Conservation (phyloP, 768 basidiomycete genomes). For the Leccinum truebloodii region DNA sequence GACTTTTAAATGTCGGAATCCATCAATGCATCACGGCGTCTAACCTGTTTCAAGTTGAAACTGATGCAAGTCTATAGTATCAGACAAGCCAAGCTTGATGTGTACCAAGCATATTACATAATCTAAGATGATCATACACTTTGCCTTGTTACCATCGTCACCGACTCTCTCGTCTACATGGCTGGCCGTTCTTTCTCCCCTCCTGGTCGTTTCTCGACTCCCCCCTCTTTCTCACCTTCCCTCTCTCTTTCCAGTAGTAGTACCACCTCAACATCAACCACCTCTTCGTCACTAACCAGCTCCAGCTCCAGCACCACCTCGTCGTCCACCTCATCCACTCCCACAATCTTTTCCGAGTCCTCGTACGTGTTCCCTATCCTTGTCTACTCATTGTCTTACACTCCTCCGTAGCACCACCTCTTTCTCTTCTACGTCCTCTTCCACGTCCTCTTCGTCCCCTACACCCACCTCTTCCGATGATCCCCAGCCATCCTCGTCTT, state of each 20-base stretch:
- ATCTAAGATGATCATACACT: too few species aligned
- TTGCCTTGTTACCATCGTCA: too few species aligned
- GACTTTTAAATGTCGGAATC: too few species aligned
- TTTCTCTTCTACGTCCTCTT: not conserved
- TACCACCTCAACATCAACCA: not conserved
- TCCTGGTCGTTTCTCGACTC: too few species aligned
- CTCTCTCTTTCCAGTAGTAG: not conserved
- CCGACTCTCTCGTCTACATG: too few species aligned
- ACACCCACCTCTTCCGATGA: not conserved
- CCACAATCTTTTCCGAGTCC: not conserved
- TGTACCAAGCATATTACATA: too few species aligned
- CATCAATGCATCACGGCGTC: too few species aligned
- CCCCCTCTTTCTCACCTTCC: not conserved
- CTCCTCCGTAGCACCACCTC: not conserved
- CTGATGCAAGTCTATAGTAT: too few species aligned
- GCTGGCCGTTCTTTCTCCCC: too few species aligned
- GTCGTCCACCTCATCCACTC: not conserved
- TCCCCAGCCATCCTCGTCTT: constrained; percentile 3
- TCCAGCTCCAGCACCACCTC: not conserved
- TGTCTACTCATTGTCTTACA: not conserved
- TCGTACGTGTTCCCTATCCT: constrained; percentile 10
- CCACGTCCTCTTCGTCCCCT: constrained; percentile 5
- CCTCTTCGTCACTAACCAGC: not conserved
- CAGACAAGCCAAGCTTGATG: too few species aligned
- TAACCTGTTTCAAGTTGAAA: too few species aligned